A percentile compares a stretch with the other conserved stretches of the same genome.
phyloP scores from a whole-genome alignment of 768 basidiomycete species.

The Cubamyces sp. region DNA sequence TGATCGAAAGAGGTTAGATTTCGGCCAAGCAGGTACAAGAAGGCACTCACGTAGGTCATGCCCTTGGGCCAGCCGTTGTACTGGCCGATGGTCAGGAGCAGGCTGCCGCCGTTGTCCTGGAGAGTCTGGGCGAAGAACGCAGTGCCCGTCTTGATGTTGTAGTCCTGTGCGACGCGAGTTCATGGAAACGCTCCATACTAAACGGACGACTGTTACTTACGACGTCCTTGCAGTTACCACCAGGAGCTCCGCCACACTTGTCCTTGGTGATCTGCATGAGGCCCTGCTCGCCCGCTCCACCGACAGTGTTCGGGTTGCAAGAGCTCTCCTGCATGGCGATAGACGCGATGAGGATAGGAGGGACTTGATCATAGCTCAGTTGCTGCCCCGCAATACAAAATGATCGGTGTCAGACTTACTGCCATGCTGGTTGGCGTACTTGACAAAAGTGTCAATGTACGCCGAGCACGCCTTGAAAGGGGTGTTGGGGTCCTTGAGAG shows the following conservation, averaged over 20 bases:
- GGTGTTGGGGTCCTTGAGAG: slow-evolving; percentile 50
- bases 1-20: not conserved
- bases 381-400: not conserved
- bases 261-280: slow-evolving; percentile 84
- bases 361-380: slow-evolving; percentile 44
- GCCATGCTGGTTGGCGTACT: slow-evolving; percentile 52
- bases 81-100: slow-evolving; percentile 62
- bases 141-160: slow-evolving; percentile 72
- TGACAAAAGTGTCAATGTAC: slow-evolving; percentile 59
- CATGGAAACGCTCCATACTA: not conserved
- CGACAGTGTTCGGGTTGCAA: slow-evolving; percentile 69
- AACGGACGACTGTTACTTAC: slow-evolving; percentile 30
- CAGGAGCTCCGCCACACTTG: slow-evolving; percentile 67
- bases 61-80: slow-evolving; percentile 76
- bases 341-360: slow-evolving; percentile 78
- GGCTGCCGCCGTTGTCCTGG: slow-evolving; percentile 50
- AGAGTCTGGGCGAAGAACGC: slow-evolving; percentile 60
- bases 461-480: slow-evolving; percentile 64
- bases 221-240: slow-evolving; percentile 46
- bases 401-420: slow-evolving; percentile 35
- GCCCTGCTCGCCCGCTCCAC: slow-evolving; percentile 82
- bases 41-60: slow-evolving; percentile 58
- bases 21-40: not conserved
- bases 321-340: slow-evolving; percentile 89
- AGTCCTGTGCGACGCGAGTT: slow-evolving; percentile 47